phyloP scores from a whole-genome alignment of 805 yeast species.

The Metschnikowia similis region DNA sequence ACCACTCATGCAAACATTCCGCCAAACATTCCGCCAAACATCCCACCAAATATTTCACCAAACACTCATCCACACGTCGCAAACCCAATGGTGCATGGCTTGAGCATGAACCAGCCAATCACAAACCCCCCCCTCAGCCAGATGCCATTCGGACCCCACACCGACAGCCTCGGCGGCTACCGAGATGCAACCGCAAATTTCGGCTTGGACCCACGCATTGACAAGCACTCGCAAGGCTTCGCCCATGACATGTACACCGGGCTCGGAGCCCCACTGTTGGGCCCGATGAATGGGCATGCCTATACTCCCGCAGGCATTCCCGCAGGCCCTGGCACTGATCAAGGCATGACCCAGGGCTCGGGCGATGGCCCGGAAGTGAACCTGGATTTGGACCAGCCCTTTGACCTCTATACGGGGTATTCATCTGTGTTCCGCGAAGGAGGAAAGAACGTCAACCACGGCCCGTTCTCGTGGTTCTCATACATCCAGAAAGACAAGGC shows the following conservation, averaged over 20 bases:
- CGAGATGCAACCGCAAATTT: neutral
- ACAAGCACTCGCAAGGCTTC: neutral
- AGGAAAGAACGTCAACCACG: slow-evolving; percentile 41
- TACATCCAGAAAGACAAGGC: slow-evolving; percentile 44
- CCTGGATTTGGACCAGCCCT: slow-evolving; percentile 24
- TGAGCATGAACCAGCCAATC: no score
- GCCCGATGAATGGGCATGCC: neutral
- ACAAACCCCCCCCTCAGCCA: neutral
- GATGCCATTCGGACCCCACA: neutral
- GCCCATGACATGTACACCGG: neutral
- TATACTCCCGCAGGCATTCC: neutral
- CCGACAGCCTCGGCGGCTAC: neutral
- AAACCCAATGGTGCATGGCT: no score
- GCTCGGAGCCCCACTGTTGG: neutral
- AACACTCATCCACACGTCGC: no score
- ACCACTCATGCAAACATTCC: no score
- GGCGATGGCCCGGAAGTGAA: neutral
- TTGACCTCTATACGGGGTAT: slow-evolving; percentile 41
- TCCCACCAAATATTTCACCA: no score
- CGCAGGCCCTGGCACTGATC: neutral
- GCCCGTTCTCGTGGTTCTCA: slow-evolving; percentile 50
- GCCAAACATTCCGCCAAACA: no score
- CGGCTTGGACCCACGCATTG: neutral
- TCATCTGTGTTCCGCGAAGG: slow-evolving; percentile 37
- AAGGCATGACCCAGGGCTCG: neutral